Evolutionary conservation across 345 rosid species (phyloP), one percentile per base, ranked within the genome.

Genomic region (Eutrema japonicum): DNA sequence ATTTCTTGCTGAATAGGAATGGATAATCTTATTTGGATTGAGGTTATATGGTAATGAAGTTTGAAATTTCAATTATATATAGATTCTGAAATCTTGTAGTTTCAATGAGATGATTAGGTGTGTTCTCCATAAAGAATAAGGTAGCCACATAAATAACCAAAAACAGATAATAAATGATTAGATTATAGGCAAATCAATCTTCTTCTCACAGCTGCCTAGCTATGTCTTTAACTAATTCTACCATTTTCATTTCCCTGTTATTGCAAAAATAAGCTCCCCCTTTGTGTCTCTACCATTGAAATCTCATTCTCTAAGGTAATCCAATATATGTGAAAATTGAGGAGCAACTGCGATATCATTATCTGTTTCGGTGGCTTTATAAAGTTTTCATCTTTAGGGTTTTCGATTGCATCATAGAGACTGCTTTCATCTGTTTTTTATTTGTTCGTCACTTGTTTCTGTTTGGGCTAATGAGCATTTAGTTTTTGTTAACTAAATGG

Each of bases 221-320:
- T 68, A 84, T 83, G 62, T 85, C 82, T 77, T 77, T 73, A 71
- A 84, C 75, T 58, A 82, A 78, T 18, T 54, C 63, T 22, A 79
- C 59, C 88, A 77, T 57, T 80, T 63, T 63, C 86, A 84, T 65
- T 72, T 71, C 58, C 79, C 80, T 73, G 82, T 82, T 58, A 73
- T 74, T 77, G 80, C 80, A 62, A 80, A 18, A 46, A 82, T 57
- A 77, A 78, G 59, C 50, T 87, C n/a, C n/a, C n/a, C n/a, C n/a
- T n/a, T n/a, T n/a, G n/a, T n/a, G n/a, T n/a, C n/a, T n/a, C n/a
- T n/a, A n/a, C n/a, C n/a, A n/a, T n/a, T n/a, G n/a, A n/a, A n/a
- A n/a, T n/a, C n/a, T n/a, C n/a, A n/a, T n/a, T n/a, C n/a, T n/a
- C n/a, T n/a, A n/a, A n/a, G n/a, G n/a, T n/a, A n/a, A n/a, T n/a